Evolutionary conservation across 371 early-diverging fungal genomes (phyloP), one percentile per base, ranked within the genome.

Genomic region (Mucor lusitanicus): DNA sequence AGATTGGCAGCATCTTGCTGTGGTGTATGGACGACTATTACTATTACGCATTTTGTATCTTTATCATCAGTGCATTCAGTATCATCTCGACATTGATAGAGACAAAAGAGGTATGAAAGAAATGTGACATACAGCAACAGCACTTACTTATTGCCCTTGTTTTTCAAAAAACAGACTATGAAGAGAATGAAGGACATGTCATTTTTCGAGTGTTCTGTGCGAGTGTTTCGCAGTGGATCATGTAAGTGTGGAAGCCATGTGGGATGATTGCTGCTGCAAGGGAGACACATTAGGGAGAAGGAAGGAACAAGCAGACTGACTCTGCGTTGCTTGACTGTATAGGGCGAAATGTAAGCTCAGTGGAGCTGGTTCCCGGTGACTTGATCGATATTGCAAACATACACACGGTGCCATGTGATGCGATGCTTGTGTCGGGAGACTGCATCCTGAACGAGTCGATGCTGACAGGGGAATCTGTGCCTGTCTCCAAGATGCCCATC

Each of bases 361-460:
- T 89, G n/a, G 94, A 97, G n/a, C 80, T 99, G 48, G 93, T 98
- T 9, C 96, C 97, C 9, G 98, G 99, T 32, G 98, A 98, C 76
- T 77, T 97, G n/a, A 90, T 95, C 67, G 95, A 96, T 74, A 85
- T 97, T n/a, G 75, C 84, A 3, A 74, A 87, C 42, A 74, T 94
- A 55, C 72, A 80, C 19, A 83, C 89, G 1, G 85, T 98, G 32
- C 97, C 97, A 0, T 98, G 99, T 79, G 99, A 99, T 81, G 95
- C 94, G 2, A 79, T 96, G 37, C 84, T 99, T 23, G 78, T 99
- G n/a, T 85, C 92, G 23, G 99, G 99, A 17, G 97, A 97, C 71
- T 97, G 97, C 71, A 96, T 99, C 64, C 91, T 98, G 54, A 98
- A 99, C 78, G 99, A 99, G 79, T 92, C 93, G 68, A 98, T 99